phyloP scores from a whole-genome alignment of 495 filamentous ascomycete species.

The Penicillium diatomitis region DNA sequence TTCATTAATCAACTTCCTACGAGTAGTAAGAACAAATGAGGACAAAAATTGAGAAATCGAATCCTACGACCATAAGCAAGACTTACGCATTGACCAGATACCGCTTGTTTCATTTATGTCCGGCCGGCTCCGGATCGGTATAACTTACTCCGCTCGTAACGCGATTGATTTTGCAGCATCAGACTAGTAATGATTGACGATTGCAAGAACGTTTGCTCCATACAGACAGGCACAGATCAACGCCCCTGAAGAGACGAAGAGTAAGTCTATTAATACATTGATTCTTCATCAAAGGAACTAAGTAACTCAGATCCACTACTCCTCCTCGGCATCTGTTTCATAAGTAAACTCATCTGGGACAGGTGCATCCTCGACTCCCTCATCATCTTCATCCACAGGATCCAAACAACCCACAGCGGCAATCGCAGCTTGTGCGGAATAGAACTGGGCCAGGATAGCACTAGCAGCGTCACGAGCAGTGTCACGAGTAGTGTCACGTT shows the following conservation, averaged over 20 bases:
- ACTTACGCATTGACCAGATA: no score
- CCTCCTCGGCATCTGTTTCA: conserved; percentile 62
- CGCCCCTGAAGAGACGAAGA: conserved; percentile 16
- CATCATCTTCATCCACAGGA: conserved; percentile 77
- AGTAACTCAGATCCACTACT: conserved; percentile 26
- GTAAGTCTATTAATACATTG: conserved; percentile 42
- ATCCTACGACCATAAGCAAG: no score
- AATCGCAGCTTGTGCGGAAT: conserved; percentile 45
- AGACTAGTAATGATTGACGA: no score
- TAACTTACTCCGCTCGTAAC: no score
- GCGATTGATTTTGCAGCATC: no score
- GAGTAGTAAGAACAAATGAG: no score
- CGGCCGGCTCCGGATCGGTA: no score
- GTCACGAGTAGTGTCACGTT: conserved; percentile 27
- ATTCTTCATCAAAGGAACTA: conserved; percentile 16
- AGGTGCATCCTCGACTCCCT: conserved; percentile 70
- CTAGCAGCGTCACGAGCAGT: conserved; percentile 15
- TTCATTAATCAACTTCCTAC: no score
- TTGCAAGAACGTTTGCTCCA: conserved; percentile 2
- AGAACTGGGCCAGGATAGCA: conserved; percentile 5
- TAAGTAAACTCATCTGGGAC: conserved; percentile 80
- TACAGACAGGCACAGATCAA: conserved; percentile 9
- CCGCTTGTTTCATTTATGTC: no score
- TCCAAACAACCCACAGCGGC: conserved; percentile 74
- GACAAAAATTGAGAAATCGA: no score